Evolutionary conservation across 768 basidiomycete species (phyloP).

Genomic region (Boletus patriciae): DNA sequence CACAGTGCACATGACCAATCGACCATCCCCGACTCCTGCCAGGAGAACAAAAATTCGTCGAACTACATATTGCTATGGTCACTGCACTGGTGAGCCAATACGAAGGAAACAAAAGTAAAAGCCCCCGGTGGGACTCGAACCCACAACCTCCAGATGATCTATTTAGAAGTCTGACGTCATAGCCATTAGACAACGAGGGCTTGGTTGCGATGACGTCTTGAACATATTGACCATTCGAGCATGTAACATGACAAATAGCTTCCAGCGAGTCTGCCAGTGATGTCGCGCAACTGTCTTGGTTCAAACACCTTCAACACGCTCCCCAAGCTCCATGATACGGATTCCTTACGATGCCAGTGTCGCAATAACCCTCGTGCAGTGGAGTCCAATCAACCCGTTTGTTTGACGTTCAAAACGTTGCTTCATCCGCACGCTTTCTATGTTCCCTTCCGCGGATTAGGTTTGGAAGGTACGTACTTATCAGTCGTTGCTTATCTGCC

Average conservation of each 20-base stretch:
- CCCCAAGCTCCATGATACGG: neutral
- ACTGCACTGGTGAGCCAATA: neutral
- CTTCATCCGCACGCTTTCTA: neutral
- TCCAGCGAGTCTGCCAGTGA: no score
- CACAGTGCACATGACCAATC: neutral
- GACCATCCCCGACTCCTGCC: neutral
- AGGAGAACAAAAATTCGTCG: neutral
- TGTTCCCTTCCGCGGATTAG: neutral
- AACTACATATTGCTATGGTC: neutral
- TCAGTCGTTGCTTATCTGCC: conserved; percentile 3
- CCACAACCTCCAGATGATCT: conserved; percentile 84
- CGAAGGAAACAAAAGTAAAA: conserved; percentile 25
- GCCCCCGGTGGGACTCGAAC: conserved; percentile 87
- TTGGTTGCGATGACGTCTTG: neutral
- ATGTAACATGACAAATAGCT: neutral
- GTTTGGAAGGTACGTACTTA: neutral
- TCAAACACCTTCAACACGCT: neutral
- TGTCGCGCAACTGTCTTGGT: neutral
- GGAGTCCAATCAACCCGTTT: neutral
- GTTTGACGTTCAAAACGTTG: neutral
- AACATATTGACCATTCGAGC: neutral
- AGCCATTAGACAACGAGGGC: conserved; percentile 89
- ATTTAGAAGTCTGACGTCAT: conserved; percentile 90
- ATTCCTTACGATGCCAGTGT: neutral
- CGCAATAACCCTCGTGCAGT: neutral